Evolutionary conservation across 495 filamentous ascomycete genomes (phyloP).

Genomic region (Neurospora terricola): DNA sequence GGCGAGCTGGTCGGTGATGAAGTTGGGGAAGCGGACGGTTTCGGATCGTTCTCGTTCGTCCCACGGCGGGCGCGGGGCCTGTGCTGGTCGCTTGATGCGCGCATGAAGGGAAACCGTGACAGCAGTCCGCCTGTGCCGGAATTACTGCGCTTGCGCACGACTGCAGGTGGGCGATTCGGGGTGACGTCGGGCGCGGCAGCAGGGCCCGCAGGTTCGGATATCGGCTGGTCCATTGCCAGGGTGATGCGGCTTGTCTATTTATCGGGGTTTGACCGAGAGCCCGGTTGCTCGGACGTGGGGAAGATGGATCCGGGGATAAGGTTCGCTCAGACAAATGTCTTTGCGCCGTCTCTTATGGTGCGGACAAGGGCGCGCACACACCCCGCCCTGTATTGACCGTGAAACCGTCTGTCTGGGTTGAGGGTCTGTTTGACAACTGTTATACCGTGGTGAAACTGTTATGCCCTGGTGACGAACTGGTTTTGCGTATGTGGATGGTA

Average conservation of each 20-base stretch:
- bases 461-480: not conserved
- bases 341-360: not conserved
- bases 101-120: slow-evolving; percentile 52
- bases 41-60: slow-evolving; percentile 22
- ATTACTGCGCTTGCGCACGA: slow-evolving; percentile 20
- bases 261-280: not conserved
- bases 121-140: slow-evolving; percentile 43
- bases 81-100: slow-evolving; percentile 37
- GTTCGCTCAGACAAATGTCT: not conserved
- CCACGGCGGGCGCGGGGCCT: slow-evolving; percentile 32
- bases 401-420: not conserved
- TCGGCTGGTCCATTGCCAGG: slow-evolving; percentile 13
- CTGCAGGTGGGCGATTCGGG: slow-evolving; percentile 10
- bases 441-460: too few relatives aligned
- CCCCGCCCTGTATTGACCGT: not conserved
- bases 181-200: slow-evolving; percentile 10
- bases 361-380: not conserved
- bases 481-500: not conserved
- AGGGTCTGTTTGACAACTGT: not conserved
- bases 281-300: not conserved
- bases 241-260: not conserved
- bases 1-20: slow-evolving; percentile 16
- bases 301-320: not conserved
- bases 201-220: slow-evolving; percentile 1
- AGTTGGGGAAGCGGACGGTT: slow-evolving; percentile 4